Conservation (phyloP, 768 basidiomycete species). For the Auriscalpium microsporum region DNA sequence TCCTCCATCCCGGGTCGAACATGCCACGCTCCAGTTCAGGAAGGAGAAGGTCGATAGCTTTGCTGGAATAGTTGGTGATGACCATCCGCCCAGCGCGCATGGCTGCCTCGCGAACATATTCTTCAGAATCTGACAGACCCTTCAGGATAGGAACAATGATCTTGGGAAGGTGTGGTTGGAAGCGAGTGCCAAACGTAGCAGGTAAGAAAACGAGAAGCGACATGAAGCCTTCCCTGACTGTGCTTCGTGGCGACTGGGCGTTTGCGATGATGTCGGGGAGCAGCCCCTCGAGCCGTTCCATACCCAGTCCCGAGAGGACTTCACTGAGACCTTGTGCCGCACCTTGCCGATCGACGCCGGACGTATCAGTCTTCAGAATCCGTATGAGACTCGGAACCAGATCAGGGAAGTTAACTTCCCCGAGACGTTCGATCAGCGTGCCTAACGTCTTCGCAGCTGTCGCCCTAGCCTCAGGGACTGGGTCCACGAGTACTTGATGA, state of each 20-base stretch:
- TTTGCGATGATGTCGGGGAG: conserved; percentile 91
- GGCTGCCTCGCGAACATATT: conserved; percentile 93
- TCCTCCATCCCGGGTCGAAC: conserved; percentile 93
- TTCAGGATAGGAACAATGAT: conserved; percentile 89
- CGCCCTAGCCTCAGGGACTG: conserved; percentile 94
- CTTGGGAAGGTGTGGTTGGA: conserved; percentile 91
- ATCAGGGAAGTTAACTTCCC: conserved; percentile 92
- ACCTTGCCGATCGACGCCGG: conserved; percentile 94
- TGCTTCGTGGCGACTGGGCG: conserved; percentile 81
- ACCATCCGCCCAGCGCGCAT: conserved; percentile 99
- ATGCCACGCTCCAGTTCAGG: conserved; percentile 93
- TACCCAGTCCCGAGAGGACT: conserved; percentile 92
- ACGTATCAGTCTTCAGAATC: conserved; percentile 86
- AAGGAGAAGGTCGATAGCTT: conserved; percentile 86
- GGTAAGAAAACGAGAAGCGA: conserved; percentile 92
- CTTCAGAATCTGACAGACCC: conserved; percentile 87
- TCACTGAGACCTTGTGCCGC: conserved; percentile 96
- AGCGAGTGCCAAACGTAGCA: conserved; percentile 91
- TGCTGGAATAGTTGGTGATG: conserved; percentile 85
- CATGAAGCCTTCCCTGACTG: conserved; percentile 97
- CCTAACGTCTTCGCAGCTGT: conserved; percentile 96
- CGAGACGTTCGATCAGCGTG: conserved; percentile 91
- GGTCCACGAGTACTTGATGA: conserved; percentile 88
- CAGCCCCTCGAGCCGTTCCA: conserved; percentile 91
- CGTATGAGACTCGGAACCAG: conserved; percentile 83